A percentile compares a stretch with the other conserved stretches of the same genome.
phyloP scores from a whole-genome alignment of 805 yeast species.

The Kodamaea lidongshanica region DNA sequence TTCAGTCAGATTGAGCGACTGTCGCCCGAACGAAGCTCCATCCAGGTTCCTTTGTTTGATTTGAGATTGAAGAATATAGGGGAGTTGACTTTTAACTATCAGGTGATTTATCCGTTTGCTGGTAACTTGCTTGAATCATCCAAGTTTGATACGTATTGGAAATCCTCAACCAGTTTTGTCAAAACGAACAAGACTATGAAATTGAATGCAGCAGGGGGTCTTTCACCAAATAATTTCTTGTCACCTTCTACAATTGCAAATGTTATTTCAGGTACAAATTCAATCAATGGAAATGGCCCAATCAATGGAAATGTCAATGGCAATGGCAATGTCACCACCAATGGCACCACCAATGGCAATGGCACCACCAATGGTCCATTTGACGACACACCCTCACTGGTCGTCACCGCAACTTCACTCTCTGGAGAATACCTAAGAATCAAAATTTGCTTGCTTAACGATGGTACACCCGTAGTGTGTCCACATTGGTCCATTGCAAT shows the following conservation, averaged over 20 bases:
- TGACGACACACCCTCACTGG: constrained; percentile 50
- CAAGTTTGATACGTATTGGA: constrained; percentile 96
- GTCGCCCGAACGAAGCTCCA: constrained; percentile 34
- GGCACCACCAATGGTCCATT: too few relatives aligned
- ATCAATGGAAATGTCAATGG: constrained; percentile 6
- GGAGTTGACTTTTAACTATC: constrained; percentile 66
- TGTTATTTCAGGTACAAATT: too few relatives aligned
- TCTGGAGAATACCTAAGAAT: constrained; percentile 72
- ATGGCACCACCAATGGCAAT: constrained; percentile 13
- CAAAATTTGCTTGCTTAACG: constrained; percentile 65
- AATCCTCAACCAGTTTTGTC: constrained; percentile 62
- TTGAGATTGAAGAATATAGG: constrained; percentile 78
- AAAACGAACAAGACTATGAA: constrained; percentile 24
- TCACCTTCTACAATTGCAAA: constrained; percentile 35
- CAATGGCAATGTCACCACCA: not conserved
- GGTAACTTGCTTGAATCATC: constrained; percentile 83
- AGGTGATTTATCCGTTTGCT: constrained; percentile 81
- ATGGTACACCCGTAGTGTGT: constrained; percentile 80
- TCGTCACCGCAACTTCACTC: constrained; percentile 87
- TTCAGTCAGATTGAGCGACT: constrained; percentile 35
- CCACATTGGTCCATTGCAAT: constrained; percentile 57
- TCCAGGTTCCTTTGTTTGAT: constrained; percentile 73
- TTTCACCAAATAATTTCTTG: constrained; percentile 37
- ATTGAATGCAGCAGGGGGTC: constrained; percentile 33
- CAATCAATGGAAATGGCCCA: constrained; percentile 10